phyloP scores from a whole-genome alignment of 78 protist genomes.

The Polysphondylium violaceum region DNA sequence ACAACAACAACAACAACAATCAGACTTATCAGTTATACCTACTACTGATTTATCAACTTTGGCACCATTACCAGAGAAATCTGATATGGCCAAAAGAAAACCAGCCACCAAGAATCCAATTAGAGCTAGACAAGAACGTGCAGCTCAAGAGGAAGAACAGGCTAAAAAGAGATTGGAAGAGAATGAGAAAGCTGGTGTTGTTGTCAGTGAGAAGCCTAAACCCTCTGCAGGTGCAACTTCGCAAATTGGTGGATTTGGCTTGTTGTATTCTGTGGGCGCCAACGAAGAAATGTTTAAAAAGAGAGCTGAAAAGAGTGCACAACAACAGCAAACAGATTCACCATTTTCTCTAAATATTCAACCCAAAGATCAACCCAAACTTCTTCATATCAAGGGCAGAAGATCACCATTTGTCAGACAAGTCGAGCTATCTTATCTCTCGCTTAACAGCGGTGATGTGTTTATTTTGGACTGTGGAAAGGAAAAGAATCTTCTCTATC shows the following conservation, averaged over 20 bases:
- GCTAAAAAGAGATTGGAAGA: slow-evolving; percentile 53
- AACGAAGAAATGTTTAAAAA: slow-evolving; percentile 37
- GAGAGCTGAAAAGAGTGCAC: slow-evolving; percentile 14
- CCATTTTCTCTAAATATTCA: slow-evolving; percentile 46
- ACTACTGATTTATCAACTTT: not conserved
- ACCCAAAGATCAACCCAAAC: slow-evolving; percentile 83
- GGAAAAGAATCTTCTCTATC: slow-evolving; percentile 81
- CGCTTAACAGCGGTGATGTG: slow-evolving; percentile 79
- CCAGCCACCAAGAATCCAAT: slow-evolving; percentile 82
- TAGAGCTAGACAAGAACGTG: slow-evolving; percentile 79
- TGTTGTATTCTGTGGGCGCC: slow-evolving; percentile 47
- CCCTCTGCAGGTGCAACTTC: not conserved
- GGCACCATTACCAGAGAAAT: slow-evolving; percentile 75
- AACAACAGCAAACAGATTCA: not conserved
- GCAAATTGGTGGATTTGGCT: slow-evolving; percentile 64
- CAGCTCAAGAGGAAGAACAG: slow-evolving; percentile 68
- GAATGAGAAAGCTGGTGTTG: not conserved
- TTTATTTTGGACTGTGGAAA: slow-evolving; percentile 84
- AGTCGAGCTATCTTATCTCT: slow-evolving; percentile 58
- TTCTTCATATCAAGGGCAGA: slow-evolving; percentile 82
- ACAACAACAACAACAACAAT: not conserved
- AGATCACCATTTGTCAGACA: slow-evolving; percentile 83
- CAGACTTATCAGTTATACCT: too few relatives aligned
- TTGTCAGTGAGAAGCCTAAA: too few relatives aligned
- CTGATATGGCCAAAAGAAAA: slow-evolving; percentile 57